phyloP scores from a whole-genome alignment of 108 stramenopile species.

The Nitzschia palea region DNA sequence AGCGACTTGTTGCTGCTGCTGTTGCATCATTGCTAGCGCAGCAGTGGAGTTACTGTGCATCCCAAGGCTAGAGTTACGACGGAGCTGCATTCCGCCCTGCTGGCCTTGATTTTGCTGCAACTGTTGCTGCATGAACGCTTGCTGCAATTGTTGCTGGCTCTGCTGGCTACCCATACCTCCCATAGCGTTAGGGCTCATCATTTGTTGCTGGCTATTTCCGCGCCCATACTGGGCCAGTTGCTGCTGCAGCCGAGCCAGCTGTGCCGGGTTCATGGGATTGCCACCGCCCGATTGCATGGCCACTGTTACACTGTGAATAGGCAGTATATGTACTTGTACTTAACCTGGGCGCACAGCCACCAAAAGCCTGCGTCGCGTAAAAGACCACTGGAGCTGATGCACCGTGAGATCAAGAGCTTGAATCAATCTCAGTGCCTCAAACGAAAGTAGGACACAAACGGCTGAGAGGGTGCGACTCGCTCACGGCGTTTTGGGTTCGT shows the following conservation, averaged over 20 bases:
- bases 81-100: conserved; percentile 25
- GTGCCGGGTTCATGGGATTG: conserved; percentile 32
- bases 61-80: conserved; percentile 24
- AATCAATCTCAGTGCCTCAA: too few species aligned
- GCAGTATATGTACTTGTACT: too few species aligned
- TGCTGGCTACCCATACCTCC: conserved; percentile 32
- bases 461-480: too few species aligned
- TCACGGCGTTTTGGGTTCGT: too few species aligned
- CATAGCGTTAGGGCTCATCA: conserved; percentile 30
- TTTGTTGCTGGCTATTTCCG: conserved; percentile 22
- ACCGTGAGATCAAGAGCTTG: too few species aligned
- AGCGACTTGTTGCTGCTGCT: conserved; percentile 26
- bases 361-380: too few species aligned
- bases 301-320: too few species aligned
- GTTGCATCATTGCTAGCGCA: conserved; percentile 40
- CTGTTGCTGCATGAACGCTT: conserved; percentile 31
- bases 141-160: conserved; percentile 30
- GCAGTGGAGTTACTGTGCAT: conserved; percentile 17
- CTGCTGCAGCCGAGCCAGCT: conserved; percentile 34
- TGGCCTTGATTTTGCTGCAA: conserved; percentile 23
- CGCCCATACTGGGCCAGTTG: conserved; percentile 37
- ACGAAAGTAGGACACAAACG: too few species aligned
- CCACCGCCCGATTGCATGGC: conserved; percentile 19
- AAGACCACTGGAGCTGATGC: too few species aligned
- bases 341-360: too few species aligned